Evolutionary conservation across 371 early-diverging fungal genomes (phyloP).

Genomic region (Blyttiomyces sp.): DNA sequence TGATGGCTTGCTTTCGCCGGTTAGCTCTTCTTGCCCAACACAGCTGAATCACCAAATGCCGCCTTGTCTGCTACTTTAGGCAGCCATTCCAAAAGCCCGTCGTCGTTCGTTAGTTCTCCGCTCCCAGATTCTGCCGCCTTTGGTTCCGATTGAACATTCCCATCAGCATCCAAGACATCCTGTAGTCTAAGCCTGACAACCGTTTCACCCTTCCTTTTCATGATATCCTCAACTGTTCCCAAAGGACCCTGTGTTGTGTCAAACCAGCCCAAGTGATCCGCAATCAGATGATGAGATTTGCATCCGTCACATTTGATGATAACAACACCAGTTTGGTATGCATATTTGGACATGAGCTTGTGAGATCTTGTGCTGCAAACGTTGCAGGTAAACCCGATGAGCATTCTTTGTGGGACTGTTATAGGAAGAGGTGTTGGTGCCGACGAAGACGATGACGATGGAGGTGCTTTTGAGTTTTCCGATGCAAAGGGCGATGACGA

Average conservation of each 20-base stretch:
- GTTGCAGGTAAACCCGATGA: conserved; percentile 93
- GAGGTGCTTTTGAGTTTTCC: conserved; percentile 52
- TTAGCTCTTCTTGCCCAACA: too few species aligned
- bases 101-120: conserved; percentile 14
- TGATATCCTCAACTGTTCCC: conserved; percentile 79
- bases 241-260: conserved; percentile 45
- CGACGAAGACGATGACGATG: too few species aligned
- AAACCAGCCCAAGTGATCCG: conserved; percentile 88
- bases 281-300: conserved; percentile 88
- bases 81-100: conserved; percentile 48
- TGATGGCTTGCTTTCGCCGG: too few species aligned
- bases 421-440: too few species aligned
- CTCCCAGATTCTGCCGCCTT: not conserved
- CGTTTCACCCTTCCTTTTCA: conserved; percentile 65
- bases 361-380: conserved; percentile 80
- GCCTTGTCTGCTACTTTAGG: conserved; percentile 34
- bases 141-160: not conserved
- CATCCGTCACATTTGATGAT: conserved; percentile 90
- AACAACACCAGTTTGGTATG: conserved; percentile 89
- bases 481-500: conserved; percentile 24
- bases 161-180: conserved; percentile 7
- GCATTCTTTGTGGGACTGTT: conserved; percentile 50
- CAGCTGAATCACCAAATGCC: too few species aligned
- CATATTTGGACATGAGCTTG: conserved; percentile 86
- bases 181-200: not conserved